Conservation (phyloP, 1,284 basidiomycete species). For the Fereydounia khargensis region DNA sequence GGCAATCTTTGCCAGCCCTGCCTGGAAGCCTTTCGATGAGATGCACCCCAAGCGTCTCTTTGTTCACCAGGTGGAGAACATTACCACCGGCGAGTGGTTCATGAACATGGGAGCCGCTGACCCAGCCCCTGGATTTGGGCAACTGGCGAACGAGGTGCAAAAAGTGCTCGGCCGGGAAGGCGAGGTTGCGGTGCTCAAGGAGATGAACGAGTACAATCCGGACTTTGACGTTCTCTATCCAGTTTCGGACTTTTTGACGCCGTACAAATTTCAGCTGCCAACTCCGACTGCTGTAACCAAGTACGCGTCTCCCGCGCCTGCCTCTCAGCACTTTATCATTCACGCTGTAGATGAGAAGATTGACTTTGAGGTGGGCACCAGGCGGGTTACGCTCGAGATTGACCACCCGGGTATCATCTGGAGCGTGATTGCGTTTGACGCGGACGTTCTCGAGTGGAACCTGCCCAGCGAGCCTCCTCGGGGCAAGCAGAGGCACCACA, state of each 20-base stretch:
- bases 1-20: constrained; percentile 65
- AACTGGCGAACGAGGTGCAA: constrained; percentile 68
- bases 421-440: constrained; percentile 89
- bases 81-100: constrained; percentile 68
- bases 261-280: constrained; percentile 70
- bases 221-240: constrained; percentile 68
- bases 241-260: constrained; percentile 68
- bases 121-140: constrained; percentile 71
- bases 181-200: constrained; percentile 39
- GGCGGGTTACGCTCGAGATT: constrained; percentile 71
- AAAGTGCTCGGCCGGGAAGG: constrained; percentile 63
- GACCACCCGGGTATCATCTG: constrained; percentile 83
- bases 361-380: constrained; percentile 66
- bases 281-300: constrained; percentile 57
- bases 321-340: constrained; percentile 63
- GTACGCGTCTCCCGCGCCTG: constrained; percentile 19
- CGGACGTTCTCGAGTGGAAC: constrained; percentile 82
- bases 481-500: constrained; percentile 74
- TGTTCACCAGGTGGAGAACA: constrained; percentile 80
- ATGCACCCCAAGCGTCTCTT: constrained; percentile 87
- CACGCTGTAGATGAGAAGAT: constrained; percentile 66
- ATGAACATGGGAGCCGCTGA: constrained; percentile 83
- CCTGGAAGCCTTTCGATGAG: constrained; percentile 70
- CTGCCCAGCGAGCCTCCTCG: constrained; percentile 60
- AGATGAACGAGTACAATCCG: constrained; percentile 52